Conservation (phyloP, 306 rosid genomes). For the Aeschynomene evenia region DNA sequence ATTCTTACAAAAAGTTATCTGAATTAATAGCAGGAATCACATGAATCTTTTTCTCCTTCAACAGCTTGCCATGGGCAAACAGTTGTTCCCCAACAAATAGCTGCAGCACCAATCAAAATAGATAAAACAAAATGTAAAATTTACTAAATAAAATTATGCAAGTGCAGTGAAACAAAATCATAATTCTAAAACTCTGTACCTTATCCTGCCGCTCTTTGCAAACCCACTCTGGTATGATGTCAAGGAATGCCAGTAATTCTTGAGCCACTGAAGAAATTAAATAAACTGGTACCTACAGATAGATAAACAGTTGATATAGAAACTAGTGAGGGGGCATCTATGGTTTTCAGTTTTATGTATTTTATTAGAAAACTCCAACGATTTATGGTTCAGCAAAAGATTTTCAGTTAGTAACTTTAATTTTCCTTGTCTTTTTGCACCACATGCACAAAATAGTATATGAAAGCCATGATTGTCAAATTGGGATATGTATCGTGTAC, state of each 20-base stretch:
- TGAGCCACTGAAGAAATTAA: conserved; percentile 80
- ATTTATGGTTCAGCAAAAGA: conserved; percentile 1
- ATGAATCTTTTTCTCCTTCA: conserved; percentile 63
- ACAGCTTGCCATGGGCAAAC: conserved; percentile 59
- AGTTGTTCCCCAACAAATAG: conserved; percentile 73
- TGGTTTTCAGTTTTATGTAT: not conserved
- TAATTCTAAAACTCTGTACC: conserved; percentile 39
- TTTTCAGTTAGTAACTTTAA: not conserved
- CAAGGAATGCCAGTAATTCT: conserved; percentile 69
- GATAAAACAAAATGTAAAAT: conserved; percentile 21
- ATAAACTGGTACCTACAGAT: conserved; percentile 79
- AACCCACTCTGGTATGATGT: conserved; percentile 85
- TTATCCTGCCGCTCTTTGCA: conserved; percentile 68
- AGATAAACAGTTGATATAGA: not conserved
- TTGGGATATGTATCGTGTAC: too few species aligned
- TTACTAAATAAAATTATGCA: conserved; percentile 26
- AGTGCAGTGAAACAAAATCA: conserved; percentile 19
- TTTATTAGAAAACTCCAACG: not conserved
- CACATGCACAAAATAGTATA: not conserved
- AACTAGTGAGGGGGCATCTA: conserved; percentile 3
- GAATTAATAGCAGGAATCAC: conserved; percentile 70
- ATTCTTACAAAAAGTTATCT: conserved; percentile 63
- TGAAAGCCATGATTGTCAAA: too few species aligned
- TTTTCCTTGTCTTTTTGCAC: not conserved
- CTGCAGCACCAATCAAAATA: conserved; percentile 48